A percentile compares a stretch with the other conserved stretches of the same genome.
phyloP scores from a whole-genome alignment of 116 monocot genomes.

The Zostera marina region DNA sequence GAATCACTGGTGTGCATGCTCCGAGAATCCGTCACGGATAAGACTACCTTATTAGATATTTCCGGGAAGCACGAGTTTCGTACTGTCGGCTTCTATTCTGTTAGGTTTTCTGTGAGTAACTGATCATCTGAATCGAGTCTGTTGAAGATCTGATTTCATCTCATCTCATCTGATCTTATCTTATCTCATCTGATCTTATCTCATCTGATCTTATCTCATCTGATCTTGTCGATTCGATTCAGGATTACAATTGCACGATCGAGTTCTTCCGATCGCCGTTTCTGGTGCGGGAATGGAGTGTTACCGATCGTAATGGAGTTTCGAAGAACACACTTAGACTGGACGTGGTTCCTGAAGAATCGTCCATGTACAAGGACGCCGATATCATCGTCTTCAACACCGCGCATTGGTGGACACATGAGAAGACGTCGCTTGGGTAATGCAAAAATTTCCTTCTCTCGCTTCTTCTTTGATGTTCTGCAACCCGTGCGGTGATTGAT shows the following conservation, averaged over 20 bases:
- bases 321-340: slow-evolving; percentile 64
- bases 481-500: not conserved
- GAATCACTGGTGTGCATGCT: slow-evolving; percentile 60
- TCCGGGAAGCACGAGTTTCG: slow-evolving; percentile 42
- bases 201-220: too few species aligned
- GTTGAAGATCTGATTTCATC: too few species aligned
- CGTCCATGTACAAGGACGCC: slow-evolving; percentile 58
- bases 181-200: too few species aligned
- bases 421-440: slow-evolving; percentile 58
- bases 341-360: slow-evolving; percentile 54
- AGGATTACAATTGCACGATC: slow-evolving; percentile 66
- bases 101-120: slow-evolving; percentile 22
- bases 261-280: slow-evolving; percentile 83
- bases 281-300: slow-evolving; percentile 76
- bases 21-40: slow-evolving; percentile 16
- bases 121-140: too few species aligned
- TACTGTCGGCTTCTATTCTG: slow-evolving; percentile 24
- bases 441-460: slow-evolving; percentile 4
- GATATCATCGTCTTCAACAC: slow-evolving; percentile 70
- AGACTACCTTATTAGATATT: slow-evolving; percentile 22
- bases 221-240: not conserved
- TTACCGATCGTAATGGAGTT: slow-evolving; percentile 23
- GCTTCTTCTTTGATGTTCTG: not conserved
- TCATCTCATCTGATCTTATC: too few species aligned
- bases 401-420: slow-evolving; percentile 89